These are phyloP conservation scores for Jatropha multifida DNA, from an alignment of 441 rosid genomes.

Conservation along the genomic window DNA sequence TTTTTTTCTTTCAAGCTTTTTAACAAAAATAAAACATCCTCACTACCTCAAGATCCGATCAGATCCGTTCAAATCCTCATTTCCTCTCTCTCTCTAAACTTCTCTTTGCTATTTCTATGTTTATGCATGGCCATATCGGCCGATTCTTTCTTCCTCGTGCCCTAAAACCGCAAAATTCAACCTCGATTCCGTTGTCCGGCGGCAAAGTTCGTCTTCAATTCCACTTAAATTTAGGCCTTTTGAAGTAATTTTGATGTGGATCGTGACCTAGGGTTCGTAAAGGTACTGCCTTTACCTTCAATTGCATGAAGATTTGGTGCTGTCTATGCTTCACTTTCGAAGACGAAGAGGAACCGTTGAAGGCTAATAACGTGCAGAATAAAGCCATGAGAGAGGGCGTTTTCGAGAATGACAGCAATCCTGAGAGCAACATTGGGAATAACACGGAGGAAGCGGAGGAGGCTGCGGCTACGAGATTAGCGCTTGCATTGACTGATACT, in stretches of 20 bases:
- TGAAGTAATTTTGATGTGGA: slow-evolving; percentile 24
- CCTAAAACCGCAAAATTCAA: slow-evolving; percentile 13
- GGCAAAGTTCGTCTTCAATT: slow-evolving; percentile 26
- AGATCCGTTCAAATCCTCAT: slow-evolving; percentile 35
- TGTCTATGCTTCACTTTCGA: slow-evolving; percentile 56
- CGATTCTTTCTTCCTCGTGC: slow-evolving; percentile 23
- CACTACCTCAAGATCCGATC: slow-evolving; percentile 37
- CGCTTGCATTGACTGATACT: slow-evolving; percentile 18
- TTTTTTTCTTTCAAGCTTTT: not conserved
- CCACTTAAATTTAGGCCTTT: slow-evolving; percentile 25
- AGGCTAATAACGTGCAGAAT: not conserved
- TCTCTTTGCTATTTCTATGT: not conserved
- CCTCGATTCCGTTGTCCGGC: not conserved
- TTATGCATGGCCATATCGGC: slow-evolving; percentile 22
- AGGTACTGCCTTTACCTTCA: slow-evolving; percentile 20
- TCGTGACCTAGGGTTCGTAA: slow-evolving; percentile 52
- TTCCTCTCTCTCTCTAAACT: not conserved
- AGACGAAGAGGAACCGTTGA: slow-evolving; percentile 34
- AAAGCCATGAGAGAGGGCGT: slow-evolving; percentile 42
- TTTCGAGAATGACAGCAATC: slow-evolving; percentile 31
- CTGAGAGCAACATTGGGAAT: slow-evolving; percentile 30
- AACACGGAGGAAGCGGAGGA: slow-evolving; percentile 28
- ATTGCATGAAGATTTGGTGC: slow-evolving; percentile 91
- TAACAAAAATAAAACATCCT: slow-evolving; percentile 4
- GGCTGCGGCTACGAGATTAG: slow-evolving; percentile 17